These are phyloP conservation scores for Paratinospora sagittata DNA, from an alignment of 164 flowering plant genomes.

Conservation along the genomic window DNA sequence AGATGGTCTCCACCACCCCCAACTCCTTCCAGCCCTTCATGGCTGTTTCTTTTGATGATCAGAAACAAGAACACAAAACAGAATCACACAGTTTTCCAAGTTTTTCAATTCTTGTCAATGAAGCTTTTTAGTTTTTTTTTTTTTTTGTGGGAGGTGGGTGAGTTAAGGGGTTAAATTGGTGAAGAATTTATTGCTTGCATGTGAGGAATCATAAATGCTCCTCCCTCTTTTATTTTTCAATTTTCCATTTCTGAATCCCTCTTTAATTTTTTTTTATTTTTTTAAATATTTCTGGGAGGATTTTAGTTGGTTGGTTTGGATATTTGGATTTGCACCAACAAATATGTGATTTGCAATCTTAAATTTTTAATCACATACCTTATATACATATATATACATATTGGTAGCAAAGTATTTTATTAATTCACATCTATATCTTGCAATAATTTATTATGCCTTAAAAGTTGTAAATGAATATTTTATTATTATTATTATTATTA, in stretches of 20 bases:
- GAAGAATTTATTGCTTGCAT: constrained; percentile 40
- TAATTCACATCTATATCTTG: too few relatives aligned
- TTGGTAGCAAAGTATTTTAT: too few relatives aligned
- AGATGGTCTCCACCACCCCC: constrained; percentile 65
- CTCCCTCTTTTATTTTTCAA: neutral
- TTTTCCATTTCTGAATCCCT: neutral
- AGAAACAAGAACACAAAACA: neutral
- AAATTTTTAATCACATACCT: neutral
- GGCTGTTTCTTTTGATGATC: neutral
- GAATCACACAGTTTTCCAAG: neutral
- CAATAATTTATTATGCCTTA: too few relatives aligned
- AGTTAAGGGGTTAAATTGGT: constrained; percentile 9
- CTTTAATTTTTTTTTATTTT: too few relatives aligned
- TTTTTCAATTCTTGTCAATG: constrained; percentile 2
- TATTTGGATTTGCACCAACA: neutral
- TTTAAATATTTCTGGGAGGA: too few relatives aligned
- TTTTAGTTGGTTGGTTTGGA: too few relatives aligned
- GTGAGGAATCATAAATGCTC: constrained; percentile 52
- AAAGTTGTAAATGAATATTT: too few relatives aligned
- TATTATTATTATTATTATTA: too few relatives aligned
- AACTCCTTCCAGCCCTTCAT: constrained; percentile 49
- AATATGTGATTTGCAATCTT: neutral
- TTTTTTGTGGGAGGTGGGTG: constrained; percentile 2
- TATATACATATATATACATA: too few relatives aligned
- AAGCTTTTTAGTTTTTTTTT: constrained; percentile 1